Percentiles rank a stretch among this genome's conserved stretches.
These are phyloP conservation scores for Ailanthus altissimus DNA, from an alignment of 345 rosid species.

Conservation along the genomic window DNA sequence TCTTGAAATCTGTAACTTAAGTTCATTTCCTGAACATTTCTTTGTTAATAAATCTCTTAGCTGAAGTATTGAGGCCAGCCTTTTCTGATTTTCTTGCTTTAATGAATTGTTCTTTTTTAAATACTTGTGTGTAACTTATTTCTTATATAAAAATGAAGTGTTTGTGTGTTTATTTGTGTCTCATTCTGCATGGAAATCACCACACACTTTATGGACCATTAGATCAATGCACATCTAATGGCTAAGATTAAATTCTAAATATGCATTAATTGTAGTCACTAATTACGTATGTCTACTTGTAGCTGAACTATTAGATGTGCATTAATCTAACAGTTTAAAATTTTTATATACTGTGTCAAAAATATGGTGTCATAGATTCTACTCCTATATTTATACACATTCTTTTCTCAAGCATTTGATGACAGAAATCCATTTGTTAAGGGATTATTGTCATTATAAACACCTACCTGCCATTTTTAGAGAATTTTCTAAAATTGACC, in stretches of 20 bases:
- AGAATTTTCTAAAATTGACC: background rate
- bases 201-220: too few relatives aligned
- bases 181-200: background rate
- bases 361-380: too few relatives aligned
- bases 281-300: too few relatives aligned
- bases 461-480: background rate
- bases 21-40: constrained; percentile 21
- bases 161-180: background rate
- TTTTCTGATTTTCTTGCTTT: constrained; percentile 11
- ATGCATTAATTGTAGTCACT: too few relatives aligned
- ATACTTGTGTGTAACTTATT: background rate
- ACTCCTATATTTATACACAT: background rate
- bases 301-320: too few relatives aligned
- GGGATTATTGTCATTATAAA: background rate
- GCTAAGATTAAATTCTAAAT: too few relatives aligned
- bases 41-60: constrained; percentile 26
- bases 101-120: background rate
- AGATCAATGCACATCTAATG: too few relatives aligned
- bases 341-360: too few relatives aligned
- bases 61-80: constrained; percentile 15
- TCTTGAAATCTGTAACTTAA: constrained; percentile 20
- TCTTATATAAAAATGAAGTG: background rate
- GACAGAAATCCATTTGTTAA: background rate
- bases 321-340: too few relatives aligned
- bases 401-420: background rate